Percentiles rank a stretch among this genome's conserved stretches.
Evolutionary conservation across 495 filamentous ascomycete species (phyloP).

Genomic region (Durotheca rogersii): DNA sequence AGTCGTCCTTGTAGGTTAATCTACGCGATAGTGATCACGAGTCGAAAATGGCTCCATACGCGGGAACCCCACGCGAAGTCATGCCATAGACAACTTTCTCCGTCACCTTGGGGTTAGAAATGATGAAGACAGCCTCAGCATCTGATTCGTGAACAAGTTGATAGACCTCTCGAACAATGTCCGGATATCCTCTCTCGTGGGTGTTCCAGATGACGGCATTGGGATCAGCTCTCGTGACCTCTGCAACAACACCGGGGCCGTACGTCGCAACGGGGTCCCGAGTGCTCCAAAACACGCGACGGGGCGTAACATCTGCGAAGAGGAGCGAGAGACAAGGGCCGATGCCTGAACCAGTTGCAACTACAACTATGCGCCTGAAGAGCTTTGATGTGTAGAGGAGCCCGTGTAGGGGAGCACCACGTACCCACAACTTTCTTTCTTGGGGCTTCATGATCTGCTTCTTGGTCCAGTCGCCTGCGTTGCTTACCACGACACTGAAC

Average conservation of each 20-base stretch:
- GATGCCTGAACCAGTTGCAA: conserved; percentile 84
- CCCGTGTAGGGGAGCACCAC: conserved; percentile 59
- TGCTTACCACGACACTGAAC: conserved; percentile 72
- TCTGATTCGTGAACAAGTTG: conserved; percentile 34
- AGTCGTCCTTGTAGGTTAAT: too few relatives aligned
- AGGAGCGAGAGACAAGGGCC: conserved; percentile 63
- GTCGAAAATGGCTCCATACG: conserved; percentile 81
- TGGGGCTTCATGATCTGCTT: conserved; percentile 62
- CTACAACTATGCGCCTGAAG: conserved; percentile 67
- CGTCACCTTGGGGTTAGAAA: conserved; percentile 73
- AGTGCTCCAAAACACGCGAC: conserved; percentile 54
- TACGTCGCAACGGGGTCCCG: conserved; percentile 47
- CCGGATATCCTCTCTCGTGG: conserved; percentile 44
- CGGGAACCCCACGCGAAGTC: conserved; percentile 65
- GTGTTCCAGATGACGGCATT: conserved; percentile 55
- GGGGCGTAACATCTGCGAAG: conserved; percentile 41
- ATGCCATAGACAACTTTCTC: conserved; percentile 72
- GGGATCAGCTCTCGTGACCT: conserved; percentile 47
- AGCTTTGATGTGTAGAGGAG: conserved; percentile 71
- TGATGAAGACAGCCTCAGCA: conserved; percentile 70
- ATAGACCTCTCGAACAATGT: conserved; percentile 59
- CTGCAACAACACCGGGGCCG: conserved; percentile 44
- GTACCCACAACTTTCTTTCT: conserved; percentile 54
- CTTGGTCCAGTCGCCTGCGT: conserved; percentile 83
- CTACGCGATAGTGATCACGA: too few relatives aligned